phyloP scores from a whole-genome alignment of 257 asterid genomes.

The Handroanthus guayacan region DNA sequence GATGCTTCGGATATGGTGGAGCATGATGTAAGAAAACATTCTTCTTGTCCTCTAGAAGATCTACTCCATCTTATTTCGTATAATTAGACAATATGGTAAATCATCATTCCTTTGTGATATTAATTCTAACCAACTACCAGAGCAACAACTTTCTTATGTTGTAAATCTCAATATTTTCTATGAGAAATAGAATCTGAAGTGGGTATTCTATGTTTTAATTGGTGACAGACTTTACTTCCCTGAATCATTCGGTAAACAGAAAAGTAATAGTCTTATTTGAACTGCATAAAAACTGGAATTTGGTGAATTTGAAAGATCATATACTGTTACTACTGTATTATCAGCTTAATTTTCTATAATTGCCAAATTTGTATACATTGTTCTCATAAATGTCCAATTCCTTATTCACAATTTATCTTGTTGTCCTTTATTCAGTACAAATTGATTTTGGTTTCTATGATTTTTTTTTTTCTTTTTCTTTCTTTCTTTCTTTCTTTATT shows the following conservation, averaged over 20 bases:
- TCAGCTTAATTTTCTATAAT: slow-evolving; percentile 3
- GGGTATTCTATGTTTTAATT: slow-evolving; percentile 10
- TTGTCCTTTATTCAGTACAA: not conserved
- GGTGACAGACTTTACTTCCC: slow-evolving; percentile 6
- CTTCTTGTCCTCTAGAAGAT: slow-evolving; percentile 28
- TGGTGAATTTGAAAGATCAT: slow-evolving; percentile 20
- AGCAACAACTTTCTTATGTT: slow-evolving; percentile 2
- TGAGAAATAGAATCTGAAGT: slow-evolving; percentile 1
- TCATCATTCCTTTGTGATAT: slow-evolving; percentile 29
- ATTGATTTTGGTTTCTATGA: not conserved
- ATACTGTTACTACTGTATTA: not conserved
- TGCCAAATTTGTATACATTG: slow-evolving; percentile 12
- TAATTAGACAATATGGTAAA: slow-evolving; percentile 28
- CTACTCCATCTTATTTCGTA: slow-evolving; percentile 27
- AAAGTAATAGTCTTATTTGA: slow-evolving; percentile 21
- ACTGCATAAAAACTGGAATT: slow-evolving; percentile 20
- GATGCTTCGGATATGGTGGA: slow-evolving; percentile 86
- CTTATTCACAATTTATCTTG: not conserved
- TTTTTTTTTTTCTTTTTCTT: no score
- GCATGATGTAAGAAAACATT: slow-evolving; percentile 71
- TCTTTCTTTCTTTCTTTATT: no score
- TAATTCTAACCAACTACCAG: slow-evolving; percentile 14
- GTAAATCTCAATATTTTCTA: not conserved
- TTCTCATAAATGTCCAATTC: not conserved
- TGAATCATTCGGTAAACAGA: slow-evolving; percentile 23